These are phyloP conservation scores for Poa annua DNA, from an alignment of 176 grass and related monocot species.

Conservation along the genomic window DNA sequence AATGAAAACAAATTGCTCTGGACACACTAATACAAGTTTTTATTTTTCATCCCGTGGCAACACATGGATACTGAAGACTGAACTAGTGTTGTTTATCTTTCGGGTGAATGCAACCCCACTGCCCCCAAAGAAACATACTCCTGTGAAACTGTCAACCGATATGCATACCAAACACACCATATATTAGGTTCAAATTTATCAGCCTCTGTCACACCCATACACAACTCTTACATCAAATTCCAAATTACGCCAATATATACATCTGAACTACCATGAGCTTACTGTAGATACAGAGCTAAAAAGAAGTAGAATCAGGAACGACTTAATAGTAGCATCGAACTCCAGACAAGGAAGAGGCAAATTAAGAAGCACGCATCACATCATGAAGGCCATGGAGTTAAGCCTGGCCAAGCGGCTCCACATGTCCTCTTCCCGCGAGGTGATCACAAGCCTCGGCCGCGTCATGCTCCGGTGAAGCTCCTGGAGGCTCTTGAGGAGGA, in stretches of 20 bases:
- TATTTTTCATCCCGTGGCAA: too few species aligned
- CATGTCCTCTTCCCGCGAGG: constrained; percentile 44
- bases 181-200: constrained; percentile 5
- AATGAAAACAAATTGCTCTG: too few species aligned
- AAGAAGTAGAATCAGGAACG: not conserved
- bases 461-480: constrained; percentile 50
- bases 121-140: too few species aligned
- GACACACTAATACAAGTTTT: too few species aligned
- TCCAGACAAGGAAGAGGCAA: not conserved
- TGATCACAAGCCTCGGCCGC: constrained; percentile 29
- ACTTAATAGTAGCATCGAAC: constrained; percentile 1
- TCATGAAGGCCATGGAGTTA: constrained; percentile 74
- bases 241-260: not conserved
- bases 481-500: constrained; percentile 66
- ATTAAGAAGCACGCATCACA: constrained; percentile 29
- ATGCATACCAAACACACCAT: not conserved
- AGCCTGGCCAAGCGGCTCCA: constrained; percentile 62
- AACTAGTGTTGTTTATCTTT: too few species aligned
- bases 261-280: constrained; percentile 29
- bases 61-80: too few species aligned
- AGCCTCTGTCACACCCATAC: constrained; percentile 16
- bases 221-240: constrained; percentile 9
- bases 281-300: constrained; percentile 15
- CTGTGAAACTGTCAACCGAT: too few species aligned
- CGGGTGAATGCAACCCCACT: too few species aligned